Evolutionary conservation across 1,284 basidiomycete species (phyloP).

Genomic region (Trametes pubescens): DNA sequence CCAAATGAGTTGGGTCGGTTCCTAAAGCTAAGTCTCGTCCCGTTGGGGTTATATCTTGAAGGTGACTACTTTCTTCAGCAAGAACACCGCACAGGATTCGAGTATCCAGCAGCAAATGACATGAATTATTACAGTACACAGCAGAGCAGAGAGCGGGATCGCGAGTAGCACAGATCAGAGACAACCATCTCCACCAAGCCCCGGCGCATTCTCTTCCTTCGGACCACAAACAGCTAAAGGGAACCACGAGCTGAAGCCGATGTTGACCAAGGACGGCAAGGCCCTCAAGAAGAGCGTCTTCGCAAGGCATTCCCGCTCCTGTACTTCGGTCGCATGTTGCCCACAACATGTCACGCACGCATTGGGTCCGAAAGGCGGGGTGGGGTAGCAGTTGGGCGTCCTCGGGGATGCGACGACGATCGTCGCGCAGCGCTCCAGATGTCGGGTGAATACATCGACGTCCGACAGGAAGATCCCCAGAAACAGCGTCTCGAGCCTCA

Average conservation of each 20-base stretch:
- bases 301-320: slow-evolving; percentile 51
- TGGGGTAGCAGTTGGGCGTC: slow-evolving; percentile 32
- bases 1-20: no score
- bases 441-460: slow-evolving; percentile 48
- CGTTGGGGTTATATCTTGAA: no score
- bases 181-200: no score
- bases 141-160: no score
- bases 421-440: slow-evolving; percentile 42
- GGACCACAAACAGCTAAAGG: neutral
- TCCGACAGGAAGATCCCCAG: slow-evolving; percentile 67
- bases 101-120: no score
- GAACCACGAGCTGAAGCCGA: slow-evolving; percentile 67
- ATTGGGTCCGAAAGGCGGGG: slow-evolving; percentile 45
- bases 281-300: slow-evolving; percentile 52
- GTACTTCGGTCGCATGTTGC: slow-evolving; percentile 40
- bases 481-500: slow-evolving; percentile 57
- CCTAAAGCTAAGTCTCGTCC: no score
- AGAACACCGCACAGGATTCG: no score
- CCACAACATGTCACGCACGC: slow-evolving; percentile 45
- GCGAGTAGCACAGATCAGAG: no score
- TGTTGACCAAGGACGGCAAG: slow-evolving; percentile 51
- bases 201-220: neutral
- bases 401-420: slow-evolving; percentile 49
- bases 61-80: no score
- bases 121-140: no score